These are phyloP conservation scores for Aspergillus oerlinghausenensis DNA, from an alignment of 2,329 filamentous ascomycete species.

Conservation along the genomic window DNA sequence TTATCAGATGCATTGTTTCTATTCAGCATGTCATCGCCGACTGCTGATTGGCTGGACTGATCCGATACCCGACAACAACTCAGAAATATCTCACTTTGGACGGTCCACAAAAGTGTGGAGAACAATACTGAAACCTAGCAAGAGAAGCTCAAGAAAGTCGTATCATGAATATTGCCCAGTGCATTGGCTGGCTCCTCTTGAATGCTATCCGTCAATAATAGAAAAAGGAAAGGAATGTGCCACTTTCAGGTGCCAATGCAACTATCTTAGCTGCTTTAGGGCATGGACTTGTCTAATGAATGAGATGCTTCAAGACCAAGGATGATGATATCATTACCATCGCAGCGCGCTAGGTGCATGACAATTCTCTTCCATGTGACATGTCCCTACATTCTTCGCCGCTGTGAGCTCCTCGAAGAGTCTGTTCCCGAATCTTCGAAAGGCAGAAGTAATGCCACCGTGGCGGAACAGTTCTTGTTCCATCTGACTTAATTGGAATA, in stretches of 20 bases:
- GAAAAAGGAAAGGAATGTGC: background rate
- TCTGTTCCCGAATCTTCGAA: slow-evolving; percentile 34
- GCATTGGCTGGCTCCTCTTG: background rate
- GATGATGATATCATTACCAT: background rate
- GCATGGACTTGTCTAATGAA: too few relatives aligned
- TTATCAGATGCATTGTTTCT: background rate
- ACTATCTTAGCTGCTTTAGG: background rate
- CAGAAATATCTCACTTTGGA: background rate
- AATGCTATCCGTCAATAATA: background rate
- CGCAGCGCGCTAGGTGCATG: background rate
- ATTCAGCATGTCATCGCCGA: background rate
- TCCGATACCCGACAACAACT: background rate
- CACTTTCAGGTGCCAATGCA: background rate
- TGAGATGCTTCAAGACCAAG: too few relatives aligned
- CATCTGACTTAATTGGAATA: slow-evolving; percentile 37
- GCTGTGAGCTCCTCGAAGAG: slow-evolving; percentile 25
- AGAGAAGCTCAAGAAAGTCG: background rate
- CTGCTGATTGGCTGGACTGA: background rate
- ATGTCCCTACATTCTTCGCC: background rate
- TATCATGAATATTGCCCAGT: too few relatives aligned
- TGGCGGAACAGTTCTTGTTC: slow-evolving; percentile 36
- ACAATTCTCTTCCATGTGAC: background rate
- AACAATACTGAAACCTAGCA: background rate
- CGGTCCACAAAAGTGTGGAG: background rate
- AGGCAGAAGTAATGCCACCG: slow-evolving; percentile 39